These are phyloP conservation scores for Arthroderma uncinatum DNA, from an alignment of 2,329 filamentous ascomycete genomes.

Conservation along the genomic window DNA sequence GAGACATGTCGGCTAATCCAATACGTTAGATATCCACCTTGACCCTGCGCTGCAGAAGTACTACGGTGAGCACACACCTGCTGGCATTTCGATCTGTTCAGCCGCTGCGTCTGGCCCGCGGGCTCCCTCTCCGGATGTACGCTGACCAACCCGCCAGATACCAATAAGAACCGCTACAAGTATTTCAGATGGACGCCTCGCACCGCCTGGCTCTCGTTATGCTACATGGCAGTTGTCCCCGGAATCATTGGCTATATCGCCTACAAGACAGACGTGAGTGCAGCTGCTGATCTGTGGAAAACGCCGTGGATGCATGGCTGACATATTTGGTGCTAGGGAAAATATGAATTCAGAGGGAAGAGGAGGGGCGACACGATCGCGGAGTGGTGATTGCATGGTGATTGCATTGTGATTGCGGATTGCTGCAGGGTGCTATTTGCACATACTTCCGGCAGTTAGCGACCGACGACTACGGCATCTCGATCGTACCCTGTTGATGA, in stretches of 20 bases:
- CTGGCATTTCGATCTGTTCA: background rate
- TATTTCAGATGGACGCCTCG: constrained; percentile 90
- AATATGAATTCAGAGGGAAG: constrained; percentile 77
- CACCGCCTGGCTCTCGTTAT: constrained; percentile 67
- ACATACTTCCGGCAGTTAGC: background rate
- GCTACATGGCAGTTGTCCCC: constrained; percentile 66
- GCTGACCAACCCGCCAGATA: constrained; percentile 46
- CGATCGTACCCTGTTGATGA: background rate
- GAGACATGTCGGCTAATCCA: background rate
- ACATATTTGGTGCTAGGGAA: constrained; percentile 51
- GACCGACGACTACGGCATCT: background rate
- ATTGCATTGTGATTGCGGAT: background rate
- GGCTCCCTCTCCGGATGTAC: background rate
- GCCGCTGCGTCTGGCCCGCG: background rate
- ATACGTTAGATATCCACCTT: constrained; percentile 28
- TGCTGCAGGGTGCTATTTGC: background rate
- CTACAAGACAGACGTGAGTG: constrained; percentile 75
- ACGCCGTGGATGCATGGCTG: background rate
- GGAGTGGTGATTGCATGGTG: constrained; percentile 51
- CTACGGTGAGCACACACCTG: constrained; percentile 33
- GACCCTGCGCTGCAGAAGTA: constrained; percentile 40
- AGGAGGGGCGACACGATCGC: constrained; percentile 70
- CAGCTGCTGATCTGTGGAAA: background rate
- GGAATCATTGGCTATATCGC: constrained; percentile 57
- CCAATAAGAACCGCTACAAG: constrained; percentile 75